Percentiles rank a stretch among this genome's conserved stretches.
These are phyloP conservation scores for Cyclotella sp. DNA, from an alignment of 108 stramenopile species.

Conservation along the genomic window DNA sequence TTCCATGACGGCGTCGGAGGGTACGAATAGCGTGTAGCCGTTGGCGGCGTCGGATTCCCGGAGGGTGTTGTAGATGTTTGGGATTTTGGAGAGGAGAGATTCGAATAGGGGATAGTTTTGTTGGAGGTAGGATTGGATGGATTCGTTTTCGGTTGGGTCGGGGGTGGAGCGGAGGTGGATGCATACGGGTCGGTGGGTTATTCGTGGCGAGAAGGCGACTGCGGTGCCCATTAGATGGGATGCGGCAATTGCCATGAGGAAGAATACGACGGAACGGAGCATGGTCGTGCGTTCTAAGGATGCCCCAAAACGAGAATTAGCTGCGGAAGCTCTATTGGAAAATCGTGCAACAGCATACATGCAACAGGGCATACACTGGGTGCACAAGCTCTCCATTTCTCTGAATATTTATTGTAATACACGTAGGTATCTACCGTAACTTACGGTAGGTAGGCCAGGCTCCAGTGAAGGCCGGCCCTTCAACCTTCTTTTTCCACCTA, in stretches of 20 bases:
- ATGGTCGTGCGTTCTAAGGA: neutral
- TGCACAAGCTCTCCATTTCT: too few species aligned
- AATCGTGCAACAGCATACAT: too few species aligned
- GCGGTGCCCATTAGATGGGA: neutral
- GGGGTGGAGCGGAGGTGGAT: slow-evolving; percentile 5
- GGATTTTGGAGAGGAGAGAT: slow-evolving; percentile 41
- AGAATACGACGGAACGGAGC: neutral
- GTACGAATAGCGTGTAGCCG: slow-evolving; percentile 51
- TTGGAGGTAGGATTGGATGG: slow-evolving; percentile 43
- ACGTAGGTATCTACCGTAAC: too few species aligned
- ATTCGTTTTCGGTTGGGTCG: neutral
- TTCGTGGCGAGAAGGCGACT: neutral
- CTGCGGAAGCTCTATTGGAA: too few species aligned
- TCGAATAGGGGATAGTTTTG: slow-evolving; percentile 51
- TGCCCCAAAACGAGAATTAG: too few species aligned
- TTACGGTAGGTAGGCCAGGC: too few species aligned
- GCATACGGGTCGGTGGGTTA: neutral
- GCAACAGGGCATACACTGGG: too few species aligned
- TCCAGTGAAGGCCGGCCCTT: too few species aligned
- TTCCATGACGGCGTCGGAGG: slow-evolving; percentile 44
- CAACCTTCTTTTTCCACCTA: too few species aligned
- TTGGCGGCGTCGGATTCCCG: slow-evolving; percentile 18
- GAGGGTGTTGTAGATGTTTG: slow-evolving; percentile 42
- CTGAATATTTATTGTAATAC: too few species aligned
- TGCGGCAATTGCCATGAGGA: neutral